Percentiles rank a stretch among this genome's conserved stretches.
Conservation (phyloP, 2,329 filamentous ascomycete genomes). For the Nemania abortiva region DNA sequence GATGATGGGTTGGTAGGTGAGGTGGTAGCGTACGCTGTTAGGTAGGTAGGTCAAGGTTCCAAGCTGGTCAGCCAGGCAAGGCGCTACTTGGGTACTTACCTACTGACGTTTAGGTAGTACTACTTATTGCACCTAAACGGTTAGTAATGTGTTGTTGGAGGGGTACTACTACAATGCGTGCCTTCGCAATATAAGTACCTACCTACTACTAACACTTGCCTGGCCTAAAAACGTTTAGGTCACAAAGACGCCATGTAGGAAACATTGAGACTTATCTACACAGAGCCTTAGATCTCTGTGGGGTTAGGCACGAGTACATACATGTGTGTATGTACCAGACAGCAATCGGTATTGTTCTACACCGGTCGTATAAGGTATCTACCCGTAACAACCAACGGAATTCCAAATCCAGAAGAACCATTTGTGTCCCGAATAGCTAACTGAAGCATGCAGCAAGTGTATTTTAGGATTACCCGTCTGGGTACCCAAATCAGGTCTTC, state of each 20-base stretch:
- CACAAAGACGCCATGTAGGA: conserved; percentile 28
- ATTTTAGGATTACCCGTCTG: neutral
- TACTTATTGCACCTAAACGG: neutral
- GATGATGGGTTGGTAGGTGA: conserved; percentile 35
- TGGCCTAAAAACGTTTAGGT: conserved; percentile 18
- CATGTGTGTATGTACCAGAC: neutral
- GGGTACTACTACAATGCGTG: conserved; percentile 2
- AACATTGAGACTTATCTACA: neutral
- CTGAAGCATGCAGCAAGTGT: conserved; percentile 5
- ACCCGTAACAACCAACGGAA: neutral
- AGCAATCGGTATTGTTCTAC: neutral
- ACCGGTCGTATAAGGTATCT: conserved; percentile 1
- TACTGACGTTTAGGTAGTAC: neutral
- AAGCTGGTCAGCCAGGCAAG: conserved; percentile 23
- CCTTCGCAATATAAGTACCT: neutral
- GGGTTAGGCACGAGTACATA: conserved; percentile 29
- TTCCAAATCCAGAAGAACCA: neutral
- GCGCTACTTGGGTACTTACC: conserved; percentile 24
- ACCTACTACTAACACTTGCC: neutral
- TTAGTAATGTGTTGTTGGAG: conserved; percentile 14
- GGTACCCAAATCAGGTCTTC: no score
- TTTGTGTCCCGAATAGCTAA: neutral
- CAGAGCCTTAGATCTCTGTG: neutral
- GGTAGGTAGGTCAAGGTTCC: conserved; percentile 14
- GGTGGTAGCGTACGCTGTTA: conserved; percentile 24